These are phyloP conservation scores for Zygosaccharomyces pseudobailii DNA, from an alignment of 1,139 yeast genomes.

Conservation along the genomic window DNA sequence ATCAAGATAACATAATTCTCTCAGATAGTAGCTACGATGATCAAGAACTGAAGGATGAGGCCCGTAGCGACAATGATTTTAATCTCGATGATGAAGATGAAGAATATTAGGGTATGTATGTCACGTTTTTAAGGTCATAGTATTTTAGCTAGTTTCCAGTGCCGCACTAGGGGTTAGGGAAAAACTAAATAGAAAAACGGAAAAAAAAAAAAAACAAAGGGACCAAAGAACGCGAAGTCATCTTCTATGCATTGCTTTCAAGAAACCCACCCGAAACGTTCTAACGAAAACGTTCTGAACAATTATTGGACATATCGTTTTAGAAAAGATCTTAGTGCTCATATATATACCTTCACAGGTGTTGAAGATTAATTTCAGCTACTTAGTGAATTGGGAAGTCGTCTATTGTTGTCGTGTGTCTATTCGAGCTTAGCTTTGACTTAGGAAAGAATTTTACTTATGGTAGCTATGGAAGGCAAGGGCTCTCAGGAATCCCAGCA, in stretches of 20 bases:
- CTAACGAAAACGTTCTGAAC: background rate
- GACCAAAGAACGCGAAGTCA: constrained; percentile 1
- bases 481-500: constrained; percentile 10
- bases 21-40: constrained; percentile 32
- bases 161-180: no score
- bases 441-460: background rate
- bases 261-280: background rate
- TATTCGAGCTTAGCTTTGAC: background rate
- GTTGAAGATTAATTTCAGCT: background rate
- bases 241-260: constrained; percentile 1
- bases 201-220: background rate
- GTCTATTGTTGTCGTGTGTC: no score
- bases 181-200: background rate
- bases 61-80: constrained; percentile 10
- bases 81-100: constrained; percentile 20
- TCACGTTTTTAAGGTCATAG: background rate
- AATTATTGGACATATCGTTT: background rate
- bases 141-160: background rate
- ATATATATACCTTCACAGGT: background rate
- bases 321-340: background rate
- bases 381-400: background rate
- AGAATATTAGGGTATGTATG: constrained; percentile 6
- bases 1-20: constrained; percentile 21
- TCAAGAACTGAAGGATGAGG: constrained; percentile 17
- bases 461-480: constrained; percentile 1